Base-by-base conservation (phyloP, 495 filamentous ascomycete species). In the Xylaria scruposa region DNA sequence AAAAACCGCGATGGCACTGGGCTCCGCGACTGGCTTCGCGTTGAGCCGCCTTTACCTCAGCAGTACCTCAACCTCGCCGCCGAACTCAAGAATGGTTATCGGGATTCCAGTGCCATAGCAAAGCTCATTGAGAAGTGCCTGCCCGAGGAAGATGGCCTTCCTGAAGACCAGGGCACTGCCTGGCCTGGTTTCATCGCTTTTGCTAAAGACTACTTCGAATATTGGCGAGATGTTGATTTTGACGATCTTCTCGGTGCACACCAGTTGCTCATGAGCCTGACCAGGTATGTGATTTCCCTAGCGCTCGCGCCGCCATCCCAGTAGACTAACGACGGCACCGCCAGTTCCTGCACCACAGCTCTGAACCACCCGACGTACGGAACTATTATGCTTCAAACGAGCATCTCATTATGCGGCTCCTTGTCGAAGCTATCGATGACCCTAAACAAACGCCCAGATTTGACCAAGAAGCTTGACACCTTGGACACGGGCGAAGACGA, bases 401-500 rank as follows among this genome's bases (percentile, higher is more conserved):
- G 93, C 73, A 87, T 96, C 64, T 90, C 92, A 17, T 85, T 96
- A 51, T 95, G 92, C 15, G 86, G 88, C 66, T 88, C 93, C 2
- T 84, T 98, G 24, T 90, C 93, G 7, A 91, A 91, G 71, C 83
- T 96, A 53, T 93, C 94, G 4, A 94, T 96, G 83, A 91, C 87
- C 31, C 83, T 98, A 7, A 92, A 94, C 75, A 89, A 90, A 69
- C 85, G 88, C 73, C 92, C 94, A 4, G 88, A 95, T 49, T 82
- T 97, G 71, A 82, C 83, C 82, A 88, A 75, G 81, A 86, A 75
- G 83, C 89, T 85, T 69, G 89, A 76, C 77, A 73, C 70, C 26
- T 86, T 78, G 74, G 81, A 77, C 77, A 85, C 81, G 77, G 88
- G 82, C 33, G 83, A 84, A n/a, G 85, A 84, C 42, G 86, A 90